Evolutionary conservation across 768 basidiomycete genomes (phyloP).

Genomic region (Phaffia tasmanica): DNA sequence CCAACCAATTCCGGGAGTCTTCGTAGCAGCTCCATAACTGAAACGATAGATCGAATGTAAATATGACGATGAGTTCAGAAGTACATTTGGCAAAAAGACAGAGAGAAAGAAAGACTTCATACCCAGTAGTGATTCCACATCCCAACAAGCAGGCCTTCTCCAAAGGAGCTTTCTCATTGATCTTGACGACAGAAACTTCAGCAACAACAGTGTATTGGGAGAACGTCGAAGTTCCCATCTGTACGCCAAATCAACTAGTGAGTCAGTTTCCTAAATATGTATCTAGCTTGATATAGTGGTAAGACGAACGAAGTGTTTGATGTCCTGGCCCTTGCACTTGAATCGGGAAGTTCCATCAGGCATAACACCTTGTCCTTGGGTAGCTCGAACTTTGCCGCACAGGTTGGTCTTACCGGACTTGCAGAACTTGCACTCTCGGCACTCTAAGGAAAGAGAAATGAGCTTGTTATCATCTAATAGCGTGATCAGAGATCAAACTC

Average conservation of each 20-base stretch:
- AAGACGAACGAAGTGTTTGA: constrained; percentile 75
- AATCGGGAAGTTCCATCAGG: constrained; percentile 81
- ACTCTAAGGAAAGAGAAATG: constrained; percentile 47
- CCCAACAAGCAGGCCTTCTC: constrained; percentile 76
- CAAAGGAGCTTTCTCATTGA: constrained; percentile 72
- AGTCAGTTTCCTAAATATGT: background rate
- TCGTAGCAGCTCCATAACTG: constrained; percentile 78
- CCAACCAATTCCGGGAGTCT: constrained; percentile 57
- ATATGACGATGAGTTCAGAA: background rate
- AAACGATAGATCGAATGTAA: background rate
- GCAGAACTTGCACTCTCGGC: constrained; percentile 96
- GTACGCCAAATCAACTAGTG: background rate
- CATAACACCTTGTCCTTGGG: constrained; percentile 91
- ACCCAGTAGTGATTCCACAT: constrained; percentile 90
- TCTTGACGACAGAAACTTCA: constrained; percentile 88
- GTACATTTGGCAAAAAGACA: background rate
- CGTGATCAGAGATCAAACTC: background rate
- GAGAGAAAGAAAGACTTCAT: background rate
- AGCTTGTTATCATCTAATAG: no score
- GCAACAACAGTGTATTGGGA: constrained; percentile 99
- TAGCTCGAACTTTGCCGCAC: constrained; percentile 60
- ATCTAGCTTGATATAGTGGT: background rate
- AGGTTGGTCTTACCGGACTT: constrained; percentile 84
- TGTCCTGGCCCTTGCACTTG: constrained; percentile 70
- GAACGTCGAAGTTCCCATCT: constrained; percentile 99